Evolutionary conservation across 2,329 filamentous ascomycete species (phyloP), one percentile per base, ranked within the genome.

Genomic region (Chaetomium olivaceum): DNA sequence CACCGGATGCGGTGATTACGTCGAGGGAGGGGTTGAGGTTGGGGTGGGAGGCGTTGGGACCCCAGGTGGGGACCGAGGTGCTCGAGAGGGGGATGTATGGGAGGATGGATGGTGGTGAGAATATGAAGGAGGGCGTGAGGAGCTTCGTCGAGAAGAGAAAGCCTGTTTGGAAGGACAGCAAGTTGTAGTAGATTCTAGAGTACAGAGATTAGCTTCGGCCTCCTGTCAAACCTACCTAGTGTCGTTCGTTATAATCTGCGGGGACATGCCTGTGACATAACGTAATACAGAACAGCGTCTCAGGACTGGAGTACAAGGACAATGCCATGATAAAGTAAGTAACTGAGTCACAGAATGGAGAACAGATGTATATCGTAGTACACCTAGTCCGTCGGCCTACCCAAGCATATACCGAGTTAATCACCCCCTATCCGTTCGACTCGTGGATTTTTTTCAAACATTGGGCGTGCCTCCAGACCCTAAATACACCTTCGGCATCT

Each of bases 111-210:
- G 82, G 80, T 2, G 90, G 88, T 0, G 88, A 91, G 72, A 94
- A 94, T 76, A 88, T 92, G 77, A 85, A 83, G 66, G 91, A 94
- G 78, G 91, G 91, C 0, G 80, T 94, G 19, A 80, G 76, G 77
- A 91, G 89, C 65, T 95, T 94, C 80, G 88, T 90, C 29, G 90
- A 93, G 82, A 92, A 89, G 82, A 82, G 89, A 74, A 84, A 85
- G 78, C 87, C 91, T 2, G 80, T 80, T 50, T 93, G 90, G 90
- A 84, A 81, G 73, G 80, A 87, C 67, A 88, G 85, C 73, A 89
- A 88, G 75, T 72, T 89, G 68, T 89, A 48, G 29, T 21, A 3
- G 1, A 12, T 25, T 11, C 19, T 16, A 9, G 9, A 4, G 36
- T 43, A 43, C 14, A 2, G 4, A 19, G 36, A 14, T 43, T 16